Evolutionary conservation across 2,329 filamentous ascomycete species (phyloP).

Genomic region (Calonectria honghensis): DNA sequence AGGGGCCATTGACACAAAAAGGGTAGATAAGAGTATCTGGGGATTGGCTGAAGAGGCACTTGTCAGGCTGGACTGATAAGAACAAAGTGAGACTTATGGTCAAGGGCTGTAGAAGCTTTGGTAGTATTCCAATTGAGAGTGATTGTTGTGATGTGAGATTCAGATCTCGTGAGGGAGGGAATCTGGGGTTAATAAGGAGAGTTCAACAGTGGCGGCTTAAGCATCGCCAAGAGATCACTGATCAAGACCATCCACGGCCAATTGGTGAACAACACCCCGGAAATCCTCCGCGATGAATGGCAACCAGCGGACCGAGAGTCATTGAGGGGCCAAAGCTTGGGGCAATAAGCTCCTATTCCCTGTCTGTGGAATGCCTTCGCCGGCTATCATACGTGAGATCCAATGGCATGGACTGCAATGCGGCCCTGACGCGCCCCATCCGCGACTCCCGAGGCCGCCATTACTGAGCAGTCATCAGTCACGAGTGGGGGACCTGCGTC

Average conservation of each 20-base stretch:
- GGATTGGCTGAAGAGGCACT: conserved; percentile 33
- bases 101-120: conserved; percentile 2
- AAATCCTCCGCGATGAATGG: conserved; percentile 54
- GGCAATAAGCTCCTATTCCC: conserved; percentile 33
- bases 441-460: conserved; percentile 39
- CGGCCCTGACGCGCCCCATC: conserved; percentile 41
- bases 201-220: conserved; percentile 50
- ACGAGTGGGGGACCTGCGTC: conserved; percentile 52
- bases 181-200: conserved; percentile 52
- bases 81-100: not conserved
- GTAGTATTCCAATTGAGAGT: conserved; percentile 5
- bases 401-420: conserved; percentile 49
- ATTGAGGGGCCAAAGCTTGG: conserved; percentile 36
- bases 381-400: conserved; percentile 39
- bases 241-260: conserved; percentile 36
- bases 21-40: conserved; percentile 38
- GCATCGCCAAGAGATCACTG: conserved; percentile 41
- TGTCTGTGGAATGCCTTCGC: conserved; percentile 28
- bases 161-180: conserved; percentile 34
- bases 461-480: conserved; percentile 48
- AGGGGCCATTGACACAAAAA: conserved; percentile 71
- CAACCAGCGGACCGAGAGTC: conserved; percentile 53
- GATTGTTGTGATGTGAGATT: conserved; percentile 25
- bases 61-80: not conserved
- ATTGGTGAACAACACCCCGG: conserved; percentile 46